Evolutionary conservation across 257 asterid species (phyloP).

Genomic region (Mentha longifolia): DNA sequence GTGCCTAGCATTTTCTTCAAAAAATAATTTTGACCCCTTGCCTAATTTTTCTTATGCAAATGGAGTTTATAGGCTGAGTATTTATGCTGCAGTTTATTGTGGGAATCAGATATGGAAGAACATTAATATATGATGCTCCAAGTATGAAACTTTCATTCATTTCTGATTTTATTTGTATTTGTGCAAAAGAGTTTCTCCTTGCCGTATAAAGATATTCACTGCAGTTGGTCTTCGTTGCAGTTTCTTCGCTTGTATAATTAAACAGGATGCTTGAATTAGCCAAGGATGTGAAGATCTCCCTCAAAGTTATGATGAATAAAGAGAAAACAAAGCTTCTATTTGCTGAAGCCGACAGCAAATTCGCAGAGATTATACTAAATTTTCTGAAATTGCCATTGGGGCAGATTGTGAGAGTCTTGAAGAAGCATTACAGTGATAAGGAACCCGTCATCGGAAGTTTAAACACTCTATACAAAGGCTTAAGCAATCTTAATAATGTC

Average conservation of each 20-base stretch:
- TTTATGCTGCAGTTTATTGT: too few species aligned
- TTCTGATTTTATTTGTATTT: too few species aligned
- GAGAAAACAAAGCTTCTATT: slow-evolving; percentile 37
- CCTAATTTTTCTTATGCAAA: too few species aligned
- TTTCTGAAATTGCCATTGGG: slow-evolving; percentile 38
- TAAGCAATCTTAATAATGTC: background rate
- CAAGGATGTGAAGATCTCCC: background rate
- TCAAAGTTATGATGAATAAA: slow-evolving; percentile 28
- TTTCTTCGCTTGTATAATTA: too few species aligned
- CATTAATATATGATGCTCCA: too few species aligned
- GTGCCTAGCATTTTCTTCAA: too few species aligned
- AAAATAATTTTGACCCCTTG: too few species aligned
- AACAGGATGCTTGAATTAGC: background rate
- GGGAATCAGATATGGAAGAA: background rate
- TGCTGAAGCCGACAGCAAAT: slow-evolving; percentile 35
- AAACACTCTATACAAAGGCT: slow-evolving; percentile 25
- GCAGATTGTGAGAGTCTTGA: background rate
- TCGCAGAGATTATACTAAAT: slow-evolving; percentile 35
- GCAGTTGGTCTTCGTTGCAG: too few species aligned
- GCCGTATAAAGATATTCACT: too few species aligned
- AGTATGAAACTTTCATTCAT: too few species aligned
- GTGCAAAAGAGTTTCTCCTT: too few species aligned
- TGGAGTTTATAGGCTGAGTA: too few species aligned
- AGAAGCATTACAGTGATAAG: slow-evolving; percentile 12
- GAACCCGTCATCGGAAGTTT: slow-evolving; percentile 27